Evolutionary conservation across 2,329 filamentous ascomycete genomes (phyloP), one percentile per base, ranked within the genome.

Genomic region (Epichloe coenophiala): DNA sequence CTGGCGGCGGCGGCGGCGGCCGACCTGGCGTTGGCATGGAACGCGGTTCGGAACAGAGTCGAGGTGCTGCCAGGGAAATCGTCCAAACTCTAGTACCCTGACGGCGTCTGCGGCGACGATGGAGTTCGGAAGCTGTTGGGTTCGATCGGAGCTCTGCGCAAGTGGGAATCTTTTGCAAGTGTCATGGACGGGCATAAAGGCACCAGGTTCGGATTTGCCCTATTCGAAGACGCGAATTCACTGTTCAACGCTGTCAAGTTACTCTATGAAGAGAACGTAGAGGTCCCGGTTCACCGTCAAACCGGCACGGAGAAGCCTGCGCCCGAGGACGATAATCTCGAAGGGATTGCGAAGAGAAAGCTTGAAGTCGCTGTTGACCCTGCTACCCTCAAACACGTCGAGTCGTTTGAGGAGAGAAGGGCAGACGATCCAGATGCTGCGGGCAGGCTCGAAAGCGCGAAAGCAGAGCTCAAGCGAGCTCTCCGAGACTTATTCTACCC

Each of bases 171-270:
- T 53, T 84, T 82, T 36, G 80, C 78, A 46, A 75, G 73, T 15
- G 68, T 74, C 35, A 61, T 72, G 15, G 64, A 72, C n/a, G 83
- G 88, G 57, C 81, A 86, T 57, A 93, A 91, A 68, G 82, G 83
- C 51, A 83, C 84, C 67, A 84, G 83, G 55, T 97, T 97, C 72
- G 93, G 91, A 13, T 97, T 98, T 68, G 93, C 91, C 53, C 86
- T 96, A 67, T 98, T 86, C 66, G 91, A 95, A 55, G 90, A 97
- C 65, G 81, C 84, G 23, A 87, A 95, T 66, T 91, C 89, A 57
- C 74, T 98, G 58, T 82, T 84, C 64, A 84, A 84, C 43, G 93
- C 91, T 42, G 81, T 90, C 50, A 88, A 94, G 65, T 79, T 95
- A 51, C 78, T 96, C 59, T 81, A 82, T 63, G 84, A 93, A 59